Base-by-base conservation (phyloP, 768 basidiomycete species). In the Phaeolepiota aurea region DNA sequence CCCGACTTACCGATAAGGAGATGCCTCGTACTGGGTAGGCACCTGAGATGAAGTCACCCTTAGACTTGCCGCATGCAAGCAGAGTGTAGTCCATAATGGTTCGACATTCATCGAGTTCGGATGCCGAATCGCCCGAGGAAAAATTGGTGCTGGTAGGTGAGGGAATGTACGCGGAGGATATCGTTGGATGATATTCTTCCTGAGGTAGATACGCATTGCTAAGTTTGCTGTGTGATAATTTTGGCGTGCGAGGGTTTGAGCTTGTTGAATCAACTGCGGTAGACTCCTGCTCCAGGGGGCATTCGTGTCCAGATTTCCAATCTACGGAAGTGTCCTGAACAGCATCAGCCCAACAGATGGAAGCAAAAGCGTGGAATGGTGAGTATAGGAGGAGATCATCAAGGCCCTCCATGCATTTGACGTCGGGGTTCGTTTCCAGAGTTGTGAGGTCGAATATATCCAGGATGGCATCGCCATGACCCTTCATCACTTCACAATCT, bases 361-460 rank as follows among this genome's bases (percentile, higher is more conserved):
- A 57, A 4, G 60, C 52, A 42, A 63, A 68, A 9, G 65, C 61
- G 16, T 62, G 58, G 14, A 44, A 43, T 2, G 68, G 68, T 16
- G 55, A 56, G 33, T 59, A 57, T 5, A 67, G 50, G 15, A 68
- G 56, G 13, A 53, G 47, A 38, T 63, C 58, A 31, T 66, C 66
- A 10, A 69, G 55, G 5, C 66, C 66, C 16, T 63, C 55, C 19
- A 69, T 48, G 45, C 63, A 64, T 36, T 60, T 56, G 22, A 50
- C 23, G 50, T 69, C 62, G 40, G 68, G 65, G 7, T 57, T 64
- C 36, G 63, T 48, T 10, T 60, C 57, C 20, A 65, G 52, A 1
- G 61, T 61, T 13, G 64, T 65, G 16, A 54, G 61, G 39, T 68
- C 65, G 35, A 69, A 49, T 32, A 65, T n/a, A n/a, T n/a, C n/a